These are phyloP conservation scores for Pestalotiopsis sp. DNA, from an alignment of 2,329 filamentous ascomycete genomes.

Conservation along the genomic window DNA sequence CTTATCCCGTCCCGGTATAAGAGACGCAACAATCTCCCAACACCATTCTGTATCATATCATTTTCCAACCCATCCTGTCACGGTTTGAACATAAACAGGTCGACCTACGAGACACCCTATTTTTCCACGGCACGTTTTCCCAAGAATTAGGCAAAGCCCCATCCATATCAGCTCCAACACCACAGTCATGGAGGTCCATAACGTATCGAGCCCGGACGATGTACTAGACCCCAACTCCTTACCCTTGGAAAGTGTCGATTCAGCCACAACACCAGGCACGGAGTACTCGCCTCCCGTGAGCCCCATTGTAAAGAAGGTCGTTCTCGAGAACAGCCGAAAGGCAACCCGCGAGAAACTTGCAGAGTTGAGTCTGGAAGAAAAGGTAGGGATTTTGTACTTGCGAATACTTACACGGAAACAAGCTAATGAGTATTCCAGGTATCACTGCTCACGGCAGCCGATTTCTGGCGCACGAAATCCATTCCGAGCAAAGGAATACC, in stretches of 20 bases:
- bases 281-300: constrained; percentile 51
- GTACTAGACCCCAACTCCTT: constrained; percentile 39
- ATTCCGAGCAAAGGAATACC: constrained; percentile 66
- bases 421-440: constrained; percentile 41
- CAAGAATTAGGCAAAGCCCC: not conserved
- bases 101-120: not conserved
- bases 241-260: constrained; percentile 36
- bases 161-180: constrained; percentile 8
- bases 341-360: constrained; percentile 52
- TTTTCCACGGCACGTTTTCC: not conserved
- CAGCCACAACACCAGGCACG: constrained; percentile 50
- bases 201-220: constrained; percentile 27
- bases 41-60: not conserved
- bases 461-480: constrained; percentile 71
- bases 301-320: constrained; percentile 38
- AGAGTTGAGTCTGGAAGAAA: constrained; percentile 58
- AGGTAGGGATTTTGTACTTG: constrained; percentile 38
- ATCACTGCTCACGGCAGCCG: constrained; percentile 61
- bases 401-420: not conserved
- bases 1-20: not conserved
- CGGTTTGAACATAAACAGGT: not conserved
- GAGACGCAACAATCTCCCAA: not conserved
- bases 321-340: constrained; percentile 40
- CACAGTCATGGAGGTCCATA: constrained; percentile 27
- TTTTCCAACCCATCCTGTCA: too few relatives aligned